These are phyloP conservation scores for Blastocystis sp. DNA, from an alignment of 352 stramenopile genomes.

Conservation along the genomic window DNA sequence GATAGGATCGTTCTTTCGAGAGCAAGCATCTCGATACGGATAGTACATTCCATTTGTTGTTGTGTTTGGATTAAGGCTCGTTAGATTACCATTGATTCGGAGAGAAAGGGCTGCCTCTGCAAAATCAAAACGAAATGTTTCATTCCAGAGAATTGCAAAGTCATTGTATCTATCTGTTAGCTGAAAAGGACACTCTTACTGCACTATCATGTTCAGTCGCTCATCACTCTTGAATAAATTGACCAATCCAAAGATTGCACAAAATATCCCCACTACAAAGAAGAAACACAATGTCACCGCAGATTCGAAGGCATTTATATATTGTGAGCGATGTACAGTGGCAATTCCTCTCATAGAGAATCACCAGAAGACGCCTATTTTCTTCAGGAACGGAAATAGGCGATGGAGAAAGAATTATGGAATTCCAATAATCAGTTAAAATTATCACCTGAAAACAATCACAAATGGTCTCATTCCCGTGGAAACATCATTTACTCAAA, in stretches of 20 bases:
- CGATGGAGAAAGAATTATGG: too few relatives aligned
- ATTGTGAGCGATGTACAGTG: background rate
- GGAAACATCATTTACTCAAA: too few relatives aligned
- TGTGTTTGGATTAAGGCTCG: background rate
- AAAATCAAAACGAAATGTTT: background rate
- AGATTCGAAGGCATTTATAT: background rate
- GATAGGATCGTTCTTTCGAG: background rate
- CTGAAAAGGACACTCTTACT: background rate
- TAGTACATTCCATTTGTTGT: constrained; percentile 29
- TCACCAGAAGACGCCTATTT: too few relatives aligned
- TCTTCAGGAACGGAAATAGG: too few relatives aligned
- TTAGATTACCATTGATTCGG: background rate
- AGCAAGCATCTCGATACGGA: constrained; percentile 44
- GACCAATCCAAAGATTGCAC: background rate
- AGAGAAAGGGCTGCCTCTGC: background rate
- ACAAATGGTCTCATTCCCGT: too few relatives aligned
- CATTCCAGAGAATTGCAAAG: constrained; percentile 14
- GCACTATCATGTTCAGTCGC: background rate
- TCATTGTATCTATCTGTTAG: constrained; percentile 40
- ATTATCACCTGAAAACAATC: too few relatives aligned
- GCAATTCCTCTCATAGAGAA: background rate
- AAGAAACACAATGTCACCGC: background rate
- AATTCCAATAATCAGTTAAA: too few relatives aligned
- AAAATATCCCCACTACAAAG: constrained; percentile 36
- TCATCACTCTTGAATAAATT: background rate